phyloP scores from a whole-genome alignment of 768 basidiomycete species.

The Lyophyllum decastes region DNA sequence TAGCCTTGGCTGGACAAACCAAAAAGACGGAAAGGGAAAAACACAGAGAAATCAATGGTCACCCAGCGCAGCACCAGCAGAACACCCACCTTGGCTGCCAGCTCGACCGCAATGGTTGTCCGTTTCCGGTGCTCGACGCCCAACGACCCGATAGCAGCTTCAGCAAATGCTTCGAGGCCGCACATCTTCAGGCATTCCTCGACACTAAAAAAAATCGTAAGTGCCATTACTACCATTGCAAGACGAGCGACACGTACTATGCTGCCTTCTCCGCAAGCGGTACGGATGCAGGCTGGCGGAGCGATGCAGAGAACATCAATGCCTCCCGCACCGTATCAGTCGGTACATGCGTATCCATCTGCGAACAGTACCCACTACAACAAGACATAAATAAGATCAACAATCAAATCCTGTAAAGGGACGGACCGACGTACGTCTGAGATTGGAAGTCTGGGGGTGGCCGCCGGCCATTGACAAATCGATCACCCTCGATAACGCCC shows the following conservation, averaged over 20 bases:
- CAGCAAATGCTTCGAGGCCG: slow-evolving; percentile 62
- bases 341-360: slow-evolving; percentile 79
- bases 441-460: slow-evolving; percentile 61
- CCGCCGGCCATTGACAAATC: slow-evolving; percentile 54
- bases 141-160: slow-evolving; percentile 67
- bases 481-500: slow-evolving; percentile 52
- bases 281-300: slow-evolving; percentile 73
- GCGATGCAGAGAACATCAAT: slow-evolving; percentile 73
- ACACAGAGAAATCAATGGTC: background rate
- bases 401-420: background rate
- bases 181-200: slow-evolving; percentile 58
- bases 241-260: slow-evolving; percentile 52
- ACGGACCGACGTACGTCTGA: slow-evolving; percentile 44
- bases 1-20: slow-evolving; percentile 56
- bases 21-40: background rate
- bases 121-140: slow-evolving; percentile 76
- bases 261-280: slow-evolving; percentile 72
- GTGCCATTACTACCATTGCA: background rate
- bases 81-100: slow-evolving; percentile 77
- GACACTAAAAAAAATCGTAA: slow-evolving; percentile 26
- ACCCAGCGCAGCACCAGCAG: background rate
- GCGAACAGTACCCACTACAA: slow-evolving; percentile 79
- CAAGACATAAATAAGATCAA: background rate
- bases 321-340: slow-evolving; percentile 82
- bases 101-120: slow-evolving; percentile 83